Evolutionary conservation across 352 stramenopile species (phyloP).

Genomic region (Pythium aquatile): DNA sequence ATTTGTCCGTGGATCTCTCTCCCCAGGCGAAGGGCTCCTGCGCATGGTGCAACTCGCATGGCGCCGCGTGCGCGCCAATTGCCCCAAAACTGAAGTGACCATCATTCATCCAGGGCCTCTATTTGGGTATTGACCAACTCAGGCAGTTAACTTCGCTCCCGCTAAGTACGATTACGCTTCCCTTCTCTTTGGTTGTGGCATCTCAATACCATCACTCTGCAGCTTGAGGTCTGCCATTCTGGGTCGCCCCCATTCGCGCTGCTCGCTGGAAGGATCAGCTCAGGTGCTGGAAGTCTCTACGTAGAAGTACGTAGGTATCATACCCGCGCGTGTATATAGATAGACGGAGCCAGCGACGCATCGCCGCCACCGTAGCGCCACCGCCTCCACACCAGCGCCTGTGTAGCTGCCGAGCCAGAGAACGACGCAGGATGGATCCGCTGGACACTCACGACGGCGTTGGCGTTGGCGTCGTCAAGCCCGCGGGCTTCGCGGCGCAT

Average conservation of each 20-base stretch:
- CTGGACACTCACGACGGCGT: neutral
- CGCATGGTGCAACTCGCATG: conserved; percentile 17
- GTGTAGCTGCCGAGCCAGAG: neutral
- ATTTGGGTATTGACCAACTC: conserved; percentile 5
- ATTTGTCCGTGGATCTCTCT: neutral
- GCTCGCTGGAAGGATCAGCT: no score
- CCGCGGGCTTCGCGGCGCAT: neutral
- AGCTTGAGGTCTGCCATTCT: neutral
- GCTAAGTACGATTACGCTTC: conserved; percentile 11
- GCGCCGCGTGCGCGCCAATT: conserved; percentile 1
- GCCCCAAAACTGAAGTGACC: conserved; percentile 5
- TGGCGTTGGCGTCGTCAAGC: conserved; percentile 2
- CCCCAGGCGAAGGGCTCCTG: conserved; percentile 21
- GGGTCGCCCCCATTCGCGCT: no score
- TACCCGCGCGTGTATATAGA: neutral
- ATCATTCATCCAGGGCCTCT: conserved; percentile 12
- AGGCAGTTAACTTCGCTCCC: conserved; percentile 1
- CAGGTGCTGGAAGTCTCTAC: no score
- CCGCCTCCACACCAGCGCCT: no score
- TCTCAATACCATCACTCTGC: neutral
- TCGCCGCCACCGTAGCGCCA: no score
- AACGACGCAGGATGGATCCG: neutral
- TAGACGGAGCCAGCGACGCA: neutral
- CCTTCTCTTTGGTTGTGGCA: neutral
- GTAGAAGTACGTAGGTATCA: no score